A percentile compares a stretch with the other conserved stretches of the same genome.
These are phyloP conservation scores for Posidonia oceanica DNA, from an alignment of 116 monocot genomes.

Conservation along the genomic window DNA sequence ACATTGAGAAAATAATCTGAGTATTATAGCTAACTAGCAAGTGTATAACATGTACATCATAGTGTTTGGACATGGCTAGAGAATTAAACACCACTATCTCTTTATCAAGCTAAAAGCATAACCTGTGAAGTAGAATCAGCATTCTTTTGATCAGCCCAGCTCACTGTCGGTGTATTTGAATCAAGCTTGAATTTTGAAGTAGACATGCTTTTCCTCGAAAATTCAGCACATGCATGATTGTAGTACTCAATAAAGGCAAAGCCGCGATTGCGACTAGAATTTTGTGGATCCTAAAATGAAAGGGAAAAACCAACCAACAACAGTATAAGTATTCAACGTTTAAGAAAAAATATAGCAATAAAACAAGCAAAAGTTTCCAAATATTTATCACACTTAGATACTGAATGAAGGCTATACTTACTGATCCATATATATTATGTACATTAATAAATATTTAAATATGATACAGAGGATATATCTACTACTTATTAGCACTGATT, in stretches of 20 bases:
- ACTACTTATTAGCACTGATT: no score
- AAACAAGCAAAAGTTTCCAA: background rate
- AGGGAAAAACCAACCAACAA: conserved; percentile 2
- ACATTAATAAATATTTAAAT: no score
- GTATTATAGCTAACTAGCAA: background rate
- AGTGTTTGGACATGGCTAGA: background rate
- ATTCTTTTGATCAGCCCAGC: conserved; percentile 86
- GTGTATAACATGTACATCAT: background rate
- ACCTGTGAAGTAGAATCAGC: conserved; percentile 74
- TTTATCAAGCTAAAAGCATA: background rate
- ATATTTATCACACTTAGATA: no score
- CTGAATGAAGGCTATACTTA: no score
- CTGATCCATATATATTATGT: no score
- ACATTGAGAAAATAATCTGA: background rate
- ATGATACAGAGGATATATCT: no score
- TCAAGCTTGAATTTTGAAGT: conserved; percentile 75
- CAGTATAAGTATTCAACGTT: background rate
- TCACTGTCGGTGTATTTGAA: conserved; percentile 77
- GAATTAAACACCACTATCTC: background rate
- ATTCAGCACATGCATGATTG: conserved; percentile 93
- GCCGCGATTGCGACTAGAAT: conserved; percentile 60
- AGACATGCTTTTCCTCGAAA: conserved; percentile 79
- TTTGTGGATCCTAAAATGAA: conserved; percentile 52
- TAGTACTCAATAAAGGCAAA: conserved; percentile 88
- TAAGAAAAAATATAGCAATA: background rate